Evolutionary conservation across 129 eudicot species (phyloP).

Genomic region (Saussurea involucrata): DNA sequence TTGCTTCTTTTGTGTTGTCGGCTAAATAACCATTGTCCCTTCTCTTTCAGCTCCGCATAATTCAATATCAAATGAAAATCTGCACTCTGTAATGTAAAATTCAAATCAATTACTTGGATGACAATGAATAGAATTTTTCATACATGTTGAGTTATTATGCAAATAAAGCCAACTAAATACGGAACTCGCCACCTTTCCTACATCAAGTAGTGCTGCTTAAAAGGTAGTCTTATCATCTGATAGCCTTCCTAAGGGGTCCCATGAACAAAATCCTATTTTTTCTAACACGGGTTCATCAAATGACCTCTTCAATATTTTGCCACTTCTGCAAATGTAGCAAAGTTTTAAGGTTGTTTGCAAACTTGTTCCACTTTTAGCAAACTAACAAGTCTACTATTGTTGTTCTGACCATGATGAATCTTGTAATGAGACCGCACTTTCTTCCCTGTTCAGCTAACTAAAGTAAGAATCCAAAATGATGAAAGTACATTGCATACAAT

Average conservation of each 20-base stretch:
- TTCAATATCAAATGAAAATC: not conserved
- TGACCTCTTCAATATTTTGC: not conserved
- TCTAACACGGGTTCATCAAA: not conserved
- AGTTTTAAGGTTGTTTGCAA: not conserved
- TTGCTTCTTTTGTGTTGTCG: not conserved
- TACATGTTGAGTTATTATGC: not conserved
- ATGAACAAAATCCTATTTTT: not conserved
- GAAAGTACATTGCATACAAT: no score
- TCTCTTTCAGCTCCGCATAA: not conserved
- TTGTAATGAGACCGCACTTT: no score
- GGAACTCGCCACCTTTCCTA: not conserved
- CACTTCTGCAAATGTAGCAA: not conserved
- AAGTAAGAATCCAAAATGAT: no score
- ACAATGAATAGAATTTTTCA: not conserved
- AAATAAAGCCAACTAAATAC: not conserved
- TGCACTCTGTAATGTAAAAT: not conserved
- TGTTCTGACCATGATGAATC: no score
- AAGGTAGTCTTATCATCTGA: not conserved
- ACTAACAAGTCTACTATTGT: not conserved
- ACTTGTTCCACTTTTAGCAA: not conserved
- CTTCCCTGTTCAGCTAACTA: no score
- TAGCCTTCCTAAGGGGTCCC: not conserved
- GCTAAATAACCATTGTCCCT: not conserved
- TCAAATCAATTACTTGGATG: not conserved
- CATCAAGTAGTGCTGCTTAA: not conserved